A percentile compares a stretch with the other conserved stretches of the same genome.
Evolutionary conservation across 768 basidiomycete genomes (phyloP).

Genomic region (Mycena filopes): DNA sequence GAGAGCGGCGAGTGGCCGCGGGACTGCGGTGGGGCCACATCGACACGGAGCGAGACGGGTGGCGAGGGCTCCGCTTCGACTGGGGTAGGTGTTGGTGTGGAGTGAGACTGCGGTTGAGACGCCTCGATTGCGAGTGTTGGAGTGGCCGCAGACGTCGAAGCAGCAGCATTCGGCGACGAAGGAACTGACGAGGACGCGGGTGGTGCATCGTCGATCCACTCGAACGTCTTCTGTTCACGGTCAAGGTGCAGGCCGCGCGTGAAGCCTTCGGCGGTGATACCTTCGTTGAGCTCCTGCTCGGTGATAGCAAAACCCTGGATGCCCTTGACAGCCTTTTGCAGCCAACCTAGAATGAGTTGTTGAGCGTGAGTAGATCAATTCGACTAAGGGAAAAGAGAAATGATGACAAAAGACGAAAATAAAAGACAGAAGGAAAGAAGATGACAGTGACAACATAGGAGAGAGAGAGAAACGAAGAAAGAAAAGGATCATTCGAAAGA

Average conservation of each 20-base stretch:
- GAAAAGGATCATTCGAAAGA: neutral
- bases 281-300: conserved; percentile 28
- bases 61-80: neutral
- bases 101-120: too few species aligned
- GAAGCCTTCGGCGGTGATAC: conserved; percentile 29
- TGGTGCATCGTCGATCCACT: conserved; percentile 22
- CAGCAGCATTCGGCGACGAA: neutral
- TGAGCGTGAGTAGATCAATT: too few species aligned
- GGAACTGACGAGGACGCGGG: neutral
- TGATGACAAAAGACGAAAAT: too few species aligned
- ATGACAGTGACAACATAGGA: too few species aligned
- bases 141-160: neutral
- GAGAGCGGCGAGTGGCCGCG: conserved; percentile 23
- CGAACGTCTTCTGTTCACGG: conserved; percentile 29
- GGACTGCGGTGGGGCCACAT: neutral
- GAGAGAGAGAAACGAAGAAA: neutral
- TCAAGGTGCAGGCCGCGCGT: conserved; percentile 25
- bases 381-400: too few species aligned
- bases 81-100: neutral
- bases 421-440: neutral
- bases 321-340: conserved; percentile 32
- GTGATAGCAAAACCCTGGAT: conserved; percentile 32
- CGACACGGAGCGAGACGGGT: too few species aligned
- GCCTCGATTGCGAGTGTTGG: neutral
- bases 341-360: conserved; percentile 19